phyloP scores from a whole-genome alignment of 257 asterid genomes.

The Thymus quinquecostatus region DNA sequence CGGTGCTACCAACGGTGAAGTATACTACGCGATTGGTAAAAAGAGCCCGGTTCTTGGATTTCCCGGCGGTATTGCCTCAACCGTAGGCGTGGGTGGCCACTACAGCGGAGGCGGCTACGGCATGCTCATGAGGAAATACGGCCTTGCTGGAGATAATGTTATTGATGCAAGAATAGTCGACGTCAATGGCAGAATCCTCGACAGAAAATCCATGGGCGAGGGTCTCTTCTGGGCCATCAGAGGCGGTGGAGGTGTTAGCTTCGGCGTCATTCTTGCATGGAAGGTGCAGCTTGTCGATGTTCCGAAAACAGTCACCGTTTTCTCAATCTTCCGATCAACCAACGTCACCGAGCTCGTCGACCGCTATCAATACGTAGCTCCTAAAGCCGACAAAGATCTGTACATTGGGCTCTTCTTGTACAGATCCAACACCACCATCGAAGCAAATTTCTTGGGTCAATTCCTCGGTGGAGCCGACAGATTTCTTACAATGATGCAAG shows the following conservation, averaged over 20 bases:
- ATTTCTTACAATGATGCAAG: background rate
- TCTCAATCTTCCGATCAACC: background rate
- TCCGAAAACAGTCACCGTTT: background rate
- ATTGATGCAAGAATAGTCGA: background rate
- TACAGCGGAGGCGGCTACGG: background rate
- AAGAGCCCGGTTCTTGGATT: background rate
- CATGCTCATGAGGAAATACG: background rate
- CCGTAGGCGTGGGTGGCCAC: background rate
- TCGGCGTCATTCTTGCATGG: background rate
- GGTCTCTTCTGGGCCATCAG: slow-evolving; percentile 6
- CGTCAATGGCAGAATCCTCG: background rate
- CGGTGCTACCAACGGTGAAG: slow-evolving; percentile 36
- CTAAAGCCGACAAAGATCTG: background rate
- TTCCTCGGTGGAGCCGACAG: background rate
- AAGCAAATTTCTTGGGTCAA: background rate
- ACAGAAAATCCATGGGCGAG: background rate
- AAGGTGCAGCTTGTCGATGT: background rate
- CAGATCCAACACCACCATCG: background rate
- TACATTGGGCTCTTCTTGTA: background rate
- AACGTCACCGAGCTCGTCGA: background rate
- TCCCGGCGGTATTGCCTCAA: background rate
- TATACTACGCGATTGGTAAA: slow-evolving; percentile 17
- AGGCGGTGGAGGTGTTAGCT: background rate
- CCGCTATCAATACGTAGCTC: background rate
- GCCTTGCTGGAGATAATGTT: background rate